phyloP scores from a whole-genome alignment of 768 basidiomycete genomes.

The Galerina marginata region DNA sequence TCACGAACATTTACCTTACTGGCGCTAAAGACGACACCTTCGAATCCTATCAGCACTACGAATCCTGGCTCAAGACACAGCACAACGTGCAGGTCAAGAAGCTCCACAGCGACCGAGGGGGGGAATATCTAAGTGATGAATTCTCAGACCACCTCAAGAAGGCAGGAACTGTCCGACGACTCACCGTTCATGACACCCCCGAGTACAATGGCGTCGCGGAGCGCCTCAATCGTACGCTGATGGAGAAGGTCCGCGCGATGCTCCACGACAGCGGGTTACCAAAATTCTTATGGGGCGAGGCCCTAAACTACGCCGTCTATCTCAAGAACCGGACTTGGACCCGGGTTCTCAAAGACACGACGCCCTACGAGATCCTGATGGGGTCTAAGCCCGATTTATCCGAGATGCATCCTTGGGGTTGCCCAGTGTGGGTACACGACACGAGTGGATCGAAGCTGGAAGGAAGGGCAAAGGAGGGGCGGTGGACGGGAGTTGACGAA shows the following conservation, averaged over 20 bases:
- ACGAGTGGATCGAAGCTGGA: conserved; percentile 30
- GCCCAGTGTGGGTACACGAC: conserved; percentile 28
- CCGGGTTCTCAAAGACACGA: conserved; percentile 12
- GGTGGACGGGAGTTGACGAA: conserved; percentile 42
- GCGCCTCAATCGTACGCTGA: conserved; percentile 34
- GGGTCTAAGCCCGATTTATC: conserved; percentile 21
- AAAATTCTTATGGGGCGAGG: too few relatives aligned
- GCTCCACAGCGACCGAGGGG: too few relatives aligned
- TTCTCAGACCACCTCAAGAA: too few relatives aligned
- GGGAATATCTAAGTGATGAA: too few relatives aligned
- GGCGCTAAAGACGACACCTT: conserved; percentile 34
- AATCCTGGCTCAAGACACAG: conserved; percentile 33
- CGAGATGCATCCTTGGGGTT: conserved; percentile 19
- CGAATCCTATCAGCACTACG: conserved; percentile 27
- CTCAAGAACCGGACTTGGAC: conserved; percentile 21
- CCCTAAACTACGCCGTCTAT: too few relatives aligned
- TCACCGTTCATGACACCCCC: too few relatives aligned
- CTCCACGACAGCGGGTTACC: conserved; percentile 31
- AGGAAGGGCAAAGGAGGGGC: conserved; percentile 26
- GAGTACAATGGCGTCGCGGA: conserved; percentile 47
- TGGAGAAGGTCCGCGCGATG: conserved; percentile 38
- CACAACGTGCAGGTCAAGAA: conserved; percentile 31
- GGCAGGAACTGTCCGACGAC: conserved; percentile 37
- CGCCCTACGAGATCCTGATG: conserved; percentile 15
- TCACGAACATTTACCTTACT: conserved; percentile 34